Evolutionary conservation across 768 basidiomycete species (phyloP).

Genomic region (Macrocybe gigantea): DNA sequence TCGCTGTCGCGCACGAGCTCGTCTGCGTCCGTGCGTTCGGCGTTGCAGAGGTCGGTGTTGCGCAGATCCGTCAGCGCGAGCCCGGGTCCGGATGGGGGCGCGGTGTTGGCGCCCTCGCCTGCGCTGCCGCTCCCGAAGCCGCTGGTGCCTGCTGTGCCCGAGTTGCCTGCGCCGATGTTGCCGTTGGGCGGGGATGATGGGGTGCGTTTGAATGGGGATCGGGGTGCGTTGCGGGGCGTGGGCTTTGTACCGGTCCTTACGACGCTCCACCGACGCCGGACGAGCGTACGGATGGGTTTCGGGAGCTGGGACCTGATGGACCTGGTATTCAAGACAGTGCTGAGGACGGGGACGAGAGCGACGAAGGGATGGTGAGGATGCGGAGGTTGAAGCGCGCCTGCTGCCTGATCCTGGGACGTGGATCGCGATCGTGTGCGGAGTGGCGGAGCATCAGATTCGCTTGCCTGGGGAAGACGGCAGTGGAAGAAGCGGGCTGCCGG

Average conservation of each 20-base stretch:
- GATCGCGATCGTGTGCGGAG: constrained; percentile 79
- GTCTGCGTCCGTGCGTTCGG: constrained; percentile 8
- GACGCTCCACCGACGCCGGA: constrained; percentile 30
- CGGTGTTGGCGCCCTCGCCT: too few relatives aligned
- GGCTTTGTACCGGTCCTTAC: constrained; percentile 11
- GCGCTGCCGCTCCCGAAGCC: not conserved
- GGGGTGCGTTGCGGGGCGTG: too few relatives aligned
- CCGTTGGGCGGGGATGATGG: too few relatives aligned
- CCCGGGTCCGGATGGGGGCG: too few relatives aligned
- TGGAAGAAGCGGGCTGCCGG: constrained; percentile 41
- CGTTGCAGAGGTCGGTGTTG: not conserved
- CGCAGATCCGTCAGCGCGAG: too few relatives aligned
- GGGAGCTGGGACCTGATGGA: not conserved
- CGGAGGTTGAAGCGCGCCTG: constrained; percentile 30
- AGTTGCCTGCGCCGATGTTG: too few relatives aligned
- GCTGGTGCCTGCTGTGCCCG: constrained; percentile 4
- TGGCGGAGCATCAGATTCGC: constrained; percentile 52
- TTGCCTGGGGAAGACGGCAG: constrained; percentile 18
- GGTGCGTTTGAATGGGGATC: too few relatives aligned
- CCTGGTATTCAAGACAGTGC: too few relatives aligned
- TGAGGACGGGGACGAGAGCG: too few relatives aligned
- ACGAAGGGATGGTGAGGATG: constrained; percentile 5
- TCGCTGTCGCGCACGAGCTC: not conserved
- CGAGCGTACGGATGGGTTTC: constrained; percentile 4
- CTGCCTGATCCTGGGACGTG: constrained; percentile 58